Evolutionary conservation across 2,329 filamentous ascomycete genomes (phyloP).

Genomic region (Zymoseptoria tritici): DNA sequence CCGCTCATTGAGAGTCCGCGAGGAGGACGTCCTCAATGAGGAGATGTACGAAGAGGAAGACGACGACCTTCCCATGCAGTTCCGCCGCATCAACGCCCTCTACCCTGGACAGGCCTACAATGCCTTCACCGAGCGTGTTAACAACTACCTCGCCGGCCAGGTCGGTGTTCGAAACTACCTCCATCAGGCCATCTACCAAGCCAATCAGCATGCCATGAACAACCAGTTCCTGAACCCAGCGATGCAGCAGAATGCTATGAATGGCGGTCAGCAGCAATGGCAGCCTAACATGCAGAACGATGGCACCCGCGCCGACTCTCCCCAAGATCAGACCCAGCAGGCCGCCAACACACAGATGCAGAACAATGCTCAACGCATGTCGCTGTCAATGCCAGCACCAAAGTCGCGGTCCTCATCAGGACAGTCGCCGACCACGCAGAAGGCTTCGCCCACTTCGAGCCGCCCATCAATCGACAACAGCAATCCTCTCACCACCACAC

Average conservation of each 20-base stretch:
- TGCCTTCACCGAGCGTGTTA: conserved; percentile 53
- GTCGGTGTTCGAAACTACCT: conserved; percentile 49
- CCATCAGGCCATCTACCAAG: conserved; percentile 39
- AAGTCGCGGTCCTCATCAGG: conserved; percentile 14
- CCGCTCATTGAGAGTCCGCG: conserved; percentile 70
- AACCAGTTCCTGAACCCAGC: conserved; percentile 37
- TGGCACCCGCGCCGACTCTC: neutral
- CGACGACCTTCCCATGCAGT: conserved; percentile 64
- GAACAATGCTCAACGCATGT: conserved; percentile 33
- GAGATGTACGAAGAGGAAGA: conserved; percentile 97
- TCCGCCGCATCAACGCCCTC: conserved; percentile 55
- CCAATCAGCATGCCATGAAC: conserved; percentile 31
- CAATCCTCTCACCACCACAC: conserved; percentile 40
- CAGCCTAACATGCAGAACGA: conserved; percentile 23
- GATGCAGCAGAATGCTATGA: conserved; percentile 24
- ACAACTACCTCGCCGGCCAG: conserved; percentile 51
- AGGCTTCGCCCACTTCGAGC: neutral
- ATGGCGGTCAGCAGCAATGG: conserved; percentile 34
- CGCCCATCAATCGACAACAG: conserved; percentile 3
- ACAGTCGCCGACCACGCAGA: neutral
- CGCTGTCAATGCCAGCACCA: conserved; percentile 29
- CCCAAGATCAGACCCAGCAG: neutral
- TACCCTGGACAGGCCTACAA: conserved; percentile 41
- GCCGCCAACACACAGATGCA: neutral
- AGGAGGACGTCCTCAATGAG: conserved; percentile 80